Evolutionary conservation across 345 rosid species (phyloP), one percentile per base, ranked within the genome.

Genomic region (Citrus glauca): DNA sequence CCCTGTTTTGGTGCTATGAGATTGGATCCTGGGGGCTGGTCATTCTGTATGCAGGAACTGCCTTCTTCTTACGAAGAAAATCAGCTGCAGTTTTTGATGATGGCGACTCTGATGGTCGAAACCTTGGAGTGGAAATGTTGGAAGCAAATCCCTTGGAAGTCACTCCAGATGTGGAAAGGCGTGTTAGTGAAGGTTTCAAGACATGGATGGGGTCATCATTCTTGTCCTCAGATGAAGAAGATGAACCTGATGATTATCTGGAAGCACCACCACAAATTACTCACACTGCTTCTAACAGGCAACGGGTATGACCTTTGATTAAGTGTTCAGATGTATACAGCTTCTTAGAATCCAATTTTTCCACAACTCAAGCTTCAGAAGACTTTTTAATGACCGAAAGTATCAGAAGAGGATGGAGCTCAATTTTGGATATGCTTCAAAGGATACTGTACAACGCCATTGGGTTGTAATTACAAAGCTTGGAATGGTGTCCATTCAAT

Each of bases 1-100:
- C 98, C 66, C 82, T 95, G 82, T 95, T 93, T 85, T 95, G 99
- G 98, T 95, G 97, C 90, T 92, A 95, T 56, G 98, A 95, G 88
- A 85, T 93, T 66, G 86, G 93, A 35, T 85, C 91, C 6, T 95
- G 97, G 97, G 97, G 97, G 35, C 87, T 95, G 4, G 94, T 93
- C 53, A 45, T 88, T 81, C 81, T 93, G 70, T 92, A 90, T 48
- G 88, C 84, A 4, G 99, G 97, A 78, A 89, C 95, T 24, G 93
- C 97, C 65, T 86, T 90, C 78, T 87, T 83, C 71, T 84, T 95
- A 48, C 89, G 91, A 82, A 92, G 98, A 84, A 92, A 86, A 86
- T 90, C 93, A 11, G 92, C 95, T 33, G 70, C 80, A 38, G 84
- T 88, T 77, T 88, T 93, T 7, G 99, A 92, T 53, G 94, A 90